These are phyloP conservation scores for Aspergillus caelatus DNA, from an alignment of 2,329 filamentous ascomycete species.

Conservation along the genomic window DNA sequence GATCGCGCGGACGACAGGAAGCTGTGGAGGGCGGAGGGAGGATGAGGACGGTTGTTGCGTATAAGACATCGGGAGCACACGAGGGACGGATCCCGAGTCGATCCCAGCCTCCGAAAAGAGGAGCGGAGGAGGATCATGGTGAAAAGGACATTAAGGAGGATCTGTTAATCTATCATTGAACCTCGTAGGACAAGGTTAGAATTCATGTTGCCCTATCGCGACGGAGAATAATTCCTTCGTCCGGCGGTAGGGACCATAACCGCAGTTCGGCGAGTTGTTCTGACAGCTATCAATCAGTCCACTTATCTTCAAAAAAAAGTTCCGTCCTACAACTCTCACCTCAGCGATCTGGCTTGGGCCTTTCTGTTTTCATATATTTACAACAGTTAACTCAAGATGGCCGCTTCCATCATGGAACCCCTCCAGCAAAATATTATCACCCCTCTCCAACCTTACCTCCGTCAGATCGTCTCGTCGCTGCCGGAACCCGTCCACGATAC, in stretches of 20 bases:
- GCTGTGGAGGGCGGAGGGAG: slow-evolving; percentile 28
- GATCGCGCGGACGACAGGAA: slow-evolving; percentile 36
- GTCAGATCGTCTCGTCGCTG: slow-evolving; percentile 71
- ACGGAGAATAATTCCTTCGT: slow-evolving; percentile 29
- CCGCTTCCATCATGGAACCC: slow-evolving; percentile 39
- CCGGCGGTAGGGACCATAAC: slow-evolving; percentile 31
- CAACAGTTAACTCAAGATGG: not conserved
- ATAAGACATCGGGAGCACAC: slow-evolving; percentile 40
- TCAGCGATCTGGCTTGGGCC: not conserved
- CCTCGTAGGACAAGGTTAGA: slow-evolving; percentile 13
- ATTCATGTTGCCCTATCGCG: slow-evolving; percentile 23
- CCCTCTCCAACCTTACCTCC: slow-evolving; percentile 54
- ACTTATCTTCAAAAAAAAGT: not conserved
- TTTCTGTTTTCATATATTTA: slow-evolving; percentile 2
- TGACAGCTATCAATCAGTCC: slow-evolving; percentile 1
- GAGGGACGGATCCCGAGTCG: slow-evolving; percentile 32
- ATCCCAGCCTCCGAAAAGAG: slow-evolving; percentile 36
- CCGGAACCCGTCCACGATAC: slow-evolving; percentile 74
- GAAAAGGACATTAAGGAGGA: slow-evolving; percentile 19
- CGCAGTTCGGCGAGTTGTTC: slow-evolving; percentile 20
- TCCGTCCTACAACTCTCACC: not conserved
- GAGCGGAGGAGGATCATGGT: slow-evolving; percentile 43
- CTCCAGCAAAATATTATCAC: slow-evolving; percentile 44
- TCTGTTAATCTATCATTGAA: slow-evolving; percentile 1
- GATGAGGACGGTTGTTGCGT: slow-evolving; percentile 20